A percentile compares a stretch with the other conserved stretches of the same genome.
Conservation (phyloP, 805 yeast species). For the Ascoidea asiatica region DNA sequence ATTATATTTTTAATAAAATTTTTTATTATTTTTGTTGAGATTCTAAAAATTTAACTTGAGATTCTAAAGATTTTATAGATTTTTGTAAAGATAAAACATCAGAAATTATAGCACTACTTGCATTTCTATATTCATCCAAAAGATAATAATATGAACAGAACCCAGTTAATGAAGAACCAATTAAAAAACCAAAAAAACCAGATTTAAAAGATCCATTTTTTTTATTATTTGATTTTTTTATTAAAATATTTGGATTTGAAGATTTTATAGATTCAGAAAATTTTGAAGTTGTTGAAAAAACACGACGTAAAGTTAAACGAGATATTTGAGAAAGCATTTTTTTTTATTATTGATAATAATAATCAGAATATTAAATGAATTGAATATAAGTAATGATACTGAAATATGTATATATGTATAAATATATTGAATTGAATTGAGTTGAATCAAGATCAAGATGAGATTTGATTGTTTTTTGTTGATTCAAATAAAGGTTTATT, state of each 20-base stretch:
- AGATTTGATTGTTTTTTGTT: no score
- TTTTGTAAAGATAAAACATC: constrained; percentile 63
- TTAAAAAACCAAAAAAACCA: constrained; percentile 59
- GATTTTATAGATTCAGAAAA: no score
- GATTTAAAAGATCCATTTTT: constrained; percentile 29
- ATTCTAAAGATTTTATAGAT: constrained; percentile 54
- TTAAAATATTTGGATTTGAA: neutral
- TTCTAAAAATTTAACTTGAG: constrained; percentile 54
- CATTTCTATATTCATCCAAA: constrained; percentile 61
- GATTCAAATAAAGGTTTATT: no score
- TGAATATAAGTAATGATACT: no score
- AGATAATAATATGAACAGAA: constrained; percentile 66
- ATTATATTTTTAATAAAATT: no score
- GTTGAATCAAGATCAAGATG: no score
- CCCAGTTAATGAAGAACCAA: constrained; percentile 67
- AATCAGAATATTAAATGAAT: no score
- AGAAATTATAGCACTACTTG: constrained; percentile 59
- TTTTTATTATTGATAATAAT: no score
- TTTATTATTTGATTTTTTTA: constrained; percentile 1
- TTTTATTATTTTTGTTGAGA: constrained; percentile 18
- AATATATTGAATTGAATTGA: no score
- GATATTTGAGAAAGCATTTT: neutral
- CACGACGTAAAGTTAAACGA: neutral
- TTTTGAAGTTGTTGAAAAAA: no score
- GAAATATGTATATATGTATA: no score